Conservation (phyloP, 495 filamentous ascomycete species). For the Echria macrotheca region DNA sequence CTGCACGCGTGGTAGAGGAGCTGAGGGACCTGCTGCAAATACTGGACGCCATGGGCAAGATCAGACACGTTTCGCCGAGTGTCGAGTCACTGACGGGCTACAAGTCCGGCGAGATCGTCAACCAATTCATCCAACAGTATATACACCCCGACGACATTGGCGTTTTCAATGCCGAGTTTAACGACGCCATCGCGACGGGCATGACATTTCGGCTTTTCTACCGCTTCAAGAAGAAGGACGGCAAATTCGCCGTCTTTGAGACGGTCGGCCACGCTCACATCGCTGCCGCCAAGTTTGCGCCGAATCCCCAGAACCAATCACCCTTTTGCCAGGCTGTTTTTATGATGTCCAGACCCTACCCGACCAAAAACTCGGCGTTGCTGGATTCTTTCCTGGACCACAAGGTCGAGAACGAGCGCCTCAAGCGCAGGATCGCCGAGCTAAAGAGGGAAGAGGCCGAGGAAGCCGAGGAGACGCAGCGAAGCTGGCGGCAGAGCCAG, state of each 20-base stretch:
- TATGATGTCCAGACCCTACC: constrained; percentile 89
- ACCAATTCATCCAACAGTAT: constrained; percentile 68
- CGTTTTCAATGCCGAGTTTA: constrained; percentile 82
- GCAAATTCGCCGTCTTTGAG: constrained; percentile 74
- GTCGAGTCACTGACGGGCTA: constrained; percentile 74
- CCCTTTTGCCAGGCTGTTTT: constrained; percentile 84
- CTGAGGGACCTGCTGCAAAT: constrained; percentile 86
- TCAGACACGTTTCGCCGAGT: constrained; percentile 81
- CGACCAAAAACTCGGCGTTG: constrained; percentile 75
- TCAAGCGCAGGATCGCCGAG: constrained; percentile 77
- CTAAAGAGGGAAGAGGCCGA: constrained; percentile 81
- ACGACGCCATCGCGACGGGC: constrained; percentile 81
- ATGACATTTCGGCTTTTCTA: constrained; percentile 83
- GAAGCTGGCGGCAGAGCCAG: constrained; percentile 47
- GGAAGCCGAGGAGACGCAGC: constrained; percentile 54
- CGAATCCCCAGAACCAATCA: constrained; percentile 56
- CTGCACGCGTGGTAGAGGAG: constrained; percentile 81
- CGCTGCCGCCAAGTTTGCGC: constrained; percentile 57
- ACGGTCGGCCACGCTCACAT: constrained; percentile 89
- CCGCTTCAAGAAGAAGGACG: constrained; percentile 73
- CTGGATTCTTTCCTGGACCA: constrained; percentile 95
- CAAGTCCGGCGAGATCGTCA: constrained; percentile 60
- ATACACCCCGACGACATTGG: constrained; percentile 85
- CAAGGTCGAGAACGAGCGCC: constrained; percentile 92
- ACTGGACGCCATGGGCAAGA: constrained; percentile 73